Conservation (phyloP, 1,284 basidiomycete species). For the Microbotryomycetes sp. region DNA sequence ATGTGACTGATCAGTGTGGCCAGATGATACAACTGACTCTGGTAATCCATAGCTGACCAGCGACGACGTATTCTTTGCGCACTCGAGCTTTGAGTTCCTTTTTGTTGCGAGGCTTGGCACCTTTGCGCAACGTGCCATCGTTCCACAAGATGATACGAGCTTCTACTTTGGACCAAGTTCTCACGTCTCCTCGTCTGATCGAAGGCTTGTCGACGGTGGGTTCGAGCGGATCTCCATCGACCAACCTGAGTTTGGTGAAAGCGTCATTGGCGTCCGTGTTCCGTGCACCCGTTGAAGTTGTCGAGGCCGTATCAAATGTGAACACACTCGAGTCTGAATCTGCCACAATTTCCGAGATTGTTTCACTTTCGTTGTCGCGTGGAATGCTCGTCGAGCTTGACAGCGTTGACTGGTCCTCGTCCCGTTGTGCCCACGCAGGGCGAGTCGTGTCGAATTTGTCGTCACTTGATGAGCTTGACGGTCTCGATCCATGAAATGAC, state of each 20-base stretch:
- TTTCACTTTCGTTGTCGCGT: background rate
- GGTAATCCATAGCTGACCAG: slow-evolving; percentile 16
- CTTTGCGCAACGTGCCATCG: slow-evolving; percentile 1
- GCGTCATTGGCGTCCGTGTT: slow-evolving; percentile 13
- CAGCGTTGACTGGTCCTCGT: no score
- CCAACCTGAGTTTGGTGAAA: background rate
- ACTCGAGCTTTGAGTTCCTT: background rate
- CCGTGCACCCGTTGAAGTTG: background rate
- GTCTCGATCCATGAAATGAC: no score
- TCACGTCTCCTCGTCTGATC: slow-evolving; percentile 20
- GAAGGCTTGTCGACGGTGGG: slow-evolving; percentile 4
- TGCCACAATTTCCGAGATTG: background rate
- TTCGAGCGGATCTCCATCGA: background rate
- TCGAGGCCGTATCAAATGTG: background rate
- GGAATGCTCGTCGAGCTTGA: background rate
- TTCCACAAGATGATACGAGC: slow-evolving; percentile 18
- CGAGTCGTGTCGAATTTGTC: no score
- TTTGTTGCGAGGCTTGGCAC: background rate
- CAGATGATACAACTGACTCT: slow-evolving; percentile 1
- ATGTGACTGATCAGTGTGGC: background rate
- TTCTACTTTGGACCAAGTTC: slow-evolving; percentile 15
- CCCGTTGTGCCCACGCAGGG: no score
- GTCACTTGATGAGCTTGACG: no score
- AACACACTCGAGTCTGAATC: background rate
- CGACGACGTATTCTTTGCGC: slow-evolving; percentile 10